Base-by-base conservation (phyloP, 2,329 filamentous ascomycete species). In the Periconia sp. region DNA sequence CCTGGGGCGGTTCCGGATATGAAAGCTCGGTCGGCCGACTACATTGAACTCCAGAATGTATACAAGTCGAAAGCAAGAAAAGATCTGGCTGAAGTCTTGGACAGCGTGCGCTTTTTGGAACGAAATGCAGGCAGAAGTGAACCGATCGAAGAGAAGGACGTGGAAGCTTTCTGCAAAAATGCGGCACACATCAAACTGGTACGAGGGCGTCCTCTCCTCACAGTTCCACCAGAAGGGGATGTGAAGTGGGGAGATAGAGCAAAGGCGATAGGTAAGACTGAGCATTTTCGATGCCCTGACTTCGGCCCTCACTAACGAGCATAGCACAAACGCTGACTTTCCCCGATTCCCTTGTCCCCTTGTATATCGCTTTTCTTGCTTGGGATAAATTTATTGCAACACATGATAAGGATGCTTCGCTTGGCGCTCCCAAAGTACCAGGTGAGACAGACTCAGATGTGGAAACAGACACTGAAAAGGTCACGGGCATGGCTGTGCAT, bases 91-190 rank as follows among this genome's bases (percentile, higher is more conserved):
- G 89, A 96, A 72, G 89, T 97, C 2, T 76, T 91, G 2, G 76
- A 80, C 13, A 84, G 76, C 13, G 86, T 91, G 41, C 85, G 84
- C 45, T 73, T 78, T 33, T 67, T 82, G 10, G 84, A 87, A 66
- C 65, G 76, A 6, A 68, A 75, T 13, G 70, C 82, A 70, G 73
- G 84, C 73, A 66, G 79, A 76, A 58, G 66, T 2, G 65, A 65
- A 2, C 58, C 68, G 2, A 81, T 96, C 52, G 81, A 88, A 45
- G 79, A 85, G 43, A 83, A 84, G 49, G 91, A 96, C 64, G 87
- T 97, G 44, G 92, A 96, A 67, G 80, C 89, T 35, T 97, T 97
- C 74, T 97, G 93, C 82, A 97, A 95, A 76, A 95, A 96, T 62
- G 93, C 92, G 47, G 89, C 90, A 45, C 94, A 96, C 70, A 89